phyloP scores from a whole-genome alignment of 352 stramenopile genomes.

The Phytophthora sansomeana region DNA sequence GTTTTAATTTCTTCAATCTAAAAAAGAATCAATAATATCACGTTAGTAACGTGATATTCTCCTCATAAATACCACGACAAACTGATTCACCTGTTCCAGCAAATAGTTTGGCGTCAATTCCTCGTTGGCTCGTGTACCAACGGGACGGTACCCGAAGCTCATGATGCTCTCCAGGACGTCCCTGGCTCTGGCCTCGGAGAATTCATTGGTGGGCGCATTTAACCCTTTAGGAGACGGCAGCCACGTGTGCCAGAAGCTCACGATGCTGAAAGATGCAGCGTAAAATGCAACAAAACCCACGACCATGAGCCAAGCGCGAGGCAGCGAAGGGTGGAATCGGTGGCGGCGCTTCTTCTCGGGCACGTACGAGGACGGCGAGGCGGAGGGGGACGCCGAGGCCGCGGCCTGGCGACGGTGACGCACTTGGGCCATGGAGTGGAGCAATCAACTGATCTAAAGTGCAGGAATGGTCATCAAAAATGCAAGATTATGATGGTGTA shows the following conservation, averaged over 20 bases:
- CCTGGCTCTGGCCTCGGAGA: slow-evolving; percentile 67
- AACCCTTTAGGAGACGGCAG: slow-evolving; percentile 51
- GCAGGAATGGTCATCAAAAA: slow-evolving; percentile 29
- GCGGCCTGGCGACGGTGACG: slow-evolving; percentile 31
- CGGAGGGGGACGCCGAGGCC: neutral
- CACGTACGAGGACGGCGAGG: neutral
- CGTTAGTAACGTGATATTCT: slow-evolving; percentile 14
- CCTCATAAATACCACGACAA: neutral
- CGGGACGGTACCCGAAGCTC: slow-evolving; percentile 74
- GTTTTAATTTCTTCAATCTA: slow-evolving; percentile 67
- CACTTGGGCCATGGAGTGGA: slow-evolving; percentile 28
- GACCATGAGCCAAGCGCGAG: slow-evolving; percentile 40
- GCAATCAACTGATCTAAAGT: slow-evolving; percentile 7
- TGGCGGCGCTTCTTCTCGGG: slow-evolving; percentile 16
- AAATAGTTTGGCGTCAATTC: slow-evolving; percentile 68
- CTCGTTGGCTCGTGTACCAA: slow-evolving; percentile 74
- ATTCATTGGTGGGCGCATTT: slow-evolving; percentile 45
- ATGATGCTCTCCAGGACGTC: slow-evolving; percentile 72
- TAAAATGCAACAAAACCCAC: slow-evolving; percentile 59
- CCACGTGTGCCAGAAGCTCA: slow-evolving; percentile 64
- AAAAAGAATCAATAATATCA: slow-evolving; percentile 17
- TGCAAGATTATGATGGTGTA: no score
- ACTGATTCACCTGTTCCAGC: slow-evolving; percentile 54
- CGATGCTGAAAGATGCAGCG: slow-evolving; percentile 36
- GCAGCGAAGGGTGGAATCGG: slow-evolving; percentile 30